These are phyloP conservation scores for Spathaspora arborariae DNA, from an alignment of 805 yeast species.

Conservation along the genomic window DNA sequence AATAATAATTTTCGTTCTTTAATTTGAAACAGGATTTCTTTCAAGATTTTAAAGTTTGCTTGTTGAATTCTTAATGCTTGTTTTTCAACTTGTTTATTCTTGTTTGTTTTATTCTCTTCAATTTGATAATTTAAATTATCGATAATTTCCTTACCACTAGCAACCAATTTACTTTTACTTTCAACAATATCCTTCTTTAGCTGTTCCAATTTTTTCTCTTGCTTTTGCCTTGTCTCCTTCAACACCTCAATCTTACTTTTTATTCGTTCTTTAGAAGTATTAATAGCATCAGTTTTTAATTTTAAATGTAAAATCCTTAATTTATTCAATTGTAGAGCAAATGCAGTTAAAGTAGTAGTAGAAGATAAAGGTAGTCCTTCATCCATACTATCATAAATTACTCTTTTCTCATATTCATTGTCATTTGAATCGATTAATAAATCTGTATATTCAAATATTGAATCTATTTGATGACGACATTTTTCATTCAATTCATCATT, in stretches of 20 bases:
- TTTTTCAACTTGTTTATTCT: conserved; percentile 16
- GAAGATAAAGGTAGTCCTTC: conserved; percentile 15
- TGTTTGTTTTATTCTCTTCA: conserved; percentile 8
- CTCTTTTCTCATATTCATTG: background rate
- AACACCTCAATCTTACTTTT: conserved; percentile 5
- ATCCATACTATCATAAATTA: conserved; percentile 2
- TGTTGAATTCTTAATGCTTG: conserved; percentile 24
- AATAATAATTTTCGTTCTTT: conserved; percentile 8
- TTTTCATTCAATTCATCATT: conserved; percentile 20
- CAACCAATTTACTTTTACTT: background rate
- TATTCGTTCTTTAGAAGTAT: conserved; percentile 4
- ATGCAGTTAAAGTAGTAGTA: conserved; percentile 15
- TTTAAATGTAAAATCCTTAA: conserved; percentile 18
- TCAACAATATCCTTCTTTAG: background rate
- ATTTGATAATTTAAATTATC: conserved; percentile 1
- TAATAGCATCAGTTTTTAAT: conserved; percentile 12
- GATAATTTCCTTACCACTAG: background rate
- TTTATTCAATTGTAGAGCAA: conserved; percentile 30
- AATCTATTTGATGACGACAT: conserved; percentile 22
- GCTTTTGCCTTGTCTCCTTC: background rate
- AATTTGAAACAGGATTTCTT: conserved; percentile 20
- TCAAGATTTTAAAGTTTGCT: conserved; percentile 21
- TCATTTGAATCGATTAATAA: conserved; percentile 9
- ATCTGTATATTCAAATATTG: conserved; percentile 19
- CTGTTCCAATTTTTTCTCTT: background rate